Base-by-base conservation (phyloP, 805 yeast species). In the Starmerella powellii region DNA sequence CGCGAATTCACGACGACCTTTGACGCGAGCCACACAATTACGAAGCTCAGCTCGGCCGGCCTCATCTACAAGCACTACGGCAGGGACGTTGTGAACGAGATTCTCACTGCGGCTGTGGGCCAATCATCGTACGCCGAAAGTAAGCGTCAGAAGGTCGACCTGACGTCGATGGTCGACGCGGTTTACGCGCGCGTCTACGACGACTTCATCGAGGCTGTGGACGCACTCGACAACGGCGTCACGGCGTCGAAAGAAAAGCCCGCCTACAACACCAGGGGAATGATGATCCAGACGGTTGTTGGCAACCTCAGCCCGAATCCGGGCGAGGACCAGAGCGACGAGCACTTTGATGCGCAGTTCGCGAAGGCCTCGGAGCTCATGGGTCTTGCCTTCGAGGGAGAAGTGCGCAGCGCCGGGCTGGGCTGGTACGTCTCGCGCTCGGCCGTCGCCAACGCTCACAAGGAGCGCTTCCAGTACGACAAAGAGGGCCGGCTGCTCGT, bases 41-140 rank as follows among this genome's bases (percentile, higher is more conserved):
- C 97, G 39, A 87, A 85, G 61, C 70, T 91, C 50, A 80, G 94
- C 16, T 81, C 94, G 44, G 98, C 98, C 8, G 98, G 98, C 20
- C 70, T 91, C 47, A 76, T 91, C 16, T 91, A 79, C 68, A 88
- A 87, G 52, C 70, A 66, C 45, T 66, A 61, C 48, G 71, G 71
- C 21, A 61, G 58, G 31, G 60, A 61, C 27, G 59, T 72, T 31
- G 47, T 67, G 21, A 50, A 68, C 26, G 69, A 73, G 42, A 63
- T 73, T 17, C 17, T 49, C 11, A 10, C 23, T 12, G 16, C 18
- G n/a, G 32, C 37, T n/a, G 8, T 33, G 2, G 13, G 8, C 15
- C 23, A 24, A 10, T 4, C 23, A 13, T 16, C 8, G 13, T 13
- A 18, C n/a, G 18, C n/a, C 13, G 19, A 12, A 11, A 17, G 19